A percentile compares a stretch with the other conserved stretches of the same genome.
Conservation (phyloP, 2,329 filamentous ascomycete species). For the Talaromyces sp. region DNA sequence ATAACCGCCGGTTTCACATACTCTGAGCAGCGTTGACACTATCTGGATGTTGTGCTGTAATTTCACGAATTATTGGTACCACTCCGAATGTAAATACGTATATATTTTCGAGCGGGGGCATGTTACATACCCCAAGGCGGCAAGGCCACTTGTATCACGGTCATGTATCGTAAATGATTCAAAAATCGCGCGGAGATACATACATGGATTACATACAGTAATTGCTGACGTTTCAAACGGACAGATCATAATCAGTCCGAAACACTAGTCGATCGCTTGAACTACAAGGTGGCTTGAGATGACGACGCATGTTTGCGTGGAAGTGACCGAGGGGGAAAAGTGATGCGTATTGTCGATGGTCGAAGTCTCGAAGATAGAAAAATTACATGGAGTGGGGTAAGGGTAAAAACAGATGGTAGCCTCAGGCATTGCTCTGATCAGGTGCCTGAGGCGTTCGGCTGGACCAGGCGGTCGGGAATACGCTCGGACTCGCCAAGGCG, state of each 20-base stretch:
- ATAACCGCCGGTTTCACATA: background rate
- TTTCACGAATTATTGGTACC: background rate
- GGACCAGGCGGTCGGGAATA: background rate
- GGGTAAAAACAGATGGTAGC: background rate
- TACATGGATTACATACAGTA: background rate
- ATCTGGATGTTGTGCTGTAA: background rate
- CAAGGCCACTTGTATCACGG: no score
- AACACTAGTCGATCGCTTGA: background rate
- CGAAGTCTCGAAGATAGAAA: no score
- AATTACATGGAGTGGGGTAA: background rate
- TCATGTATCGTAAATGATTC: background rate
- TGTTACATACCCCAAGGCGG: background rate
- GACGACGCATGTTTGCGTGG: background rate
- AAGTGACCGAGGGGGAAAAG: background rate
- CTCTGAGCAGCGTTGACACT: background rate
- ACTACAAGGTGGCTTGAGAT: background rate
- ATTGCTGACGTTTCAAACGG: background rate
- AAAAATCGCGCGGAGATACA: background rate
- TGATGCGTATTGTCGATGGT: no score
- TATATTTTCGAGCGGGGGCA: background rate
- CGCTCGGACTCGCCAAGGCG: conserved; percentile 2
- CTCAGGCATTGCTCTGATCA: background rate
- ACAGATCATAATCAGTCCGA: background rate
- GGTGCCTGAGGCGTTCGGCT: background rate
- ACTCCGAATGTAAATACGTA: background rate